A percentile compares a stretch with the other conserved stretches of the same genome.
Conservation (phyloP, 768 basidiomycete species). For the Trametes cinnabarina region DNA sequence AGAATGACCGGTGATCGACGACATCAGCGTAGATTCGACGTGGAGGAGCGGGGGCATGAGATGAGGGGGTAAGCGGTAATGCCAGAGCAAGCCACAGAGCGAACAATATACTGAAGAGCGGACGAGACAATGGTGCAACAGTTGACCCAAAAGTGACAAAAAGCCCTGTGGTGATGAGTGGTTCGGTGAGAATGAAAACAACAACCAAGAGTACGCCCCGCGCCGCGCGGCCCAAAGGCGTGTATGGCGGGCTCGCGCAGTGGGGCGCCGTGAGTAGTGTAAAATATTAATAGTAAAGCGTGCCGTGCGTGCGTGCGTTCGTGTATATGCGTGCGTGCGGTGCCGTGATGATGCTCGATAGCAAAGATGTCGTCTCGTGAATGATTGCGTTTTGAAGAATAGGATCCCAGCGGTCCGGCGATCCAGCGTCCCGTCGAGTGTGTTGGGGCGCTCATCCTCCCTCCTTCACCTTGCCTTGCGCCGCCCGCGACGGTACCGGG, state of each 20-base stretch:
- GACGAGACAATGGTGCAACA: conserved; percentile 16
- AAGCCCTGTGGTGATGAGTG: conserved; percentile 8
- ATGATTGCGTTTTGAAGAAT: conserved; percentile 9
- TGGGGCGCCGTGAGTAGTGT: conserved; percentile 22
- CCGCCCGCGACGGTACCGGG: background rate
- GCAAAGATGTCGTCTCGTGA: conserved; percentile 21
- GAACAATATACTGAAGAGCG: conserved; percentile 11
- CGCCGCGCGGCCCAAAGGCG: conserved; percentile 14
- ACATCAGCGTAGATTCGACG: conserved; percentile 10
- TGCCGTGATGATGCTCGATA: conserved; percentile 19
- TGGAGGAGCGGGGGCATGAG: background rate
- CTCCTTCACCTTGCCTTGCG: conserved; percentile 4
- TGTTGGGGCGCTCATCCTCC: background rate
- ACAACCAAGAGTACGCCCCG: conserved; percentile 2
- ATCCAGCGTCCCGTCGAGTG: background rate
- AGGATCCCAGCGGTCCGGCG: background rate
- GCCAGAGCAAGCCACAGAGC: conserved; percentile 19
- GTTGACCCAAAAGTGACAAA: conserved; percentile 11
- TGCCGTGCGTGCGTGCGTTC: conserved; percentile 23
- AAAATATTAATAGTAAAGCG: conserved; percentile 12
- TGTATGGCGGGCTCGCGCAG: conserved; percentile 14
- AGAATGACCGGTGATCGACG: conserved; percentile 8
- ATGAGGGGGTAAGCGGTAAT: conserved; percentile 5
- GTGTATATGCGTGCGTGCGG: conserved; percentile 26
- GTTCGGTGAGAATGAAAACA: background rate